Evolutionary conservation across 805 yeast species (phyloP), one percentile per base, ranked within the genome.

Genomic region (Sungouiella thailandica): DNA sequence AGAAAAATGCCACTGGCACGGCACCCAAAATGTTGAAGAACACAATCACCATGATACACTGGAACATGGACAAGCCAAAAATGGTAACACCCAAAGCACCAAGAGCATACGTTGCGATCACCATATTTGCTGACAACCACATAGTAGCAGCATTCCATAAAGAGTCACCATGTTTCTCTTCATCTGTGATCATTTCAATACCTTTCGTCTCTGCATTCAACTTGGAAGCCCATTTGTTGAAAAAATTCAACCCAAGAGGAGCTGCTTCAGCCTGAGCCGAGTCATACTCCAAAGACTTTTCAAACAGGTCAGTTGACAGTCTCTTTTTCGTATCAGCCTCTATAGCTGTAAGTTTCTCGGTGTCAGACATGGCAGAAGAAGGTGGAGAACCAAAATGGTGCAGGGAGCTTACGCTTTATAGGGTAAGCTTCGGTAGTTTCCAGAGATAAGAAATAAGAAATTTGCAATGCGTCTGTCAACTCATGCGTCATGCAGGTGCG

Each of bases 101-200:
- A 31, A 86, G 65, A 7, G 95, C 69, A 49, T 75, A 78, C 12
- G 96, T 76, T 14, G 96, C 87, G 52, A 88, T 75, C 36, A 85
- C 95, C 72, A 85, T 68, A 61, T 88, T 87, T 23, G 95, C 94
- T 6, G 94, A 82, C 49, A 83, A 72, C 95, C 96, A 88, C 90
- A 88, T 83, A 31, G 89, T 69, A 28, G 87, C 86, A 19, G 93
- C 83, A 44, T 74, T 75, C 62, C 75, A 65, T 40, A 82, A 53
- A 23, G 84, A 78, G 28, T 70, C 71, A 41, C 80, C 86, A 29
- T 73, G 70, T 55, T 85, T 80, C 58, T 85, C 90, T 28, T 80
- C 83, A 41, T 83, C 95, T 7, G 84, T 77, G 36, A 89, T 74
- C 26, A 82, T 69, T 50, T 86, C 95, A 43, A 89, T 78, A 59